Conservation (phyloP, 1,284 basidiomycete species). For the Trametes polyzona region DNA sequence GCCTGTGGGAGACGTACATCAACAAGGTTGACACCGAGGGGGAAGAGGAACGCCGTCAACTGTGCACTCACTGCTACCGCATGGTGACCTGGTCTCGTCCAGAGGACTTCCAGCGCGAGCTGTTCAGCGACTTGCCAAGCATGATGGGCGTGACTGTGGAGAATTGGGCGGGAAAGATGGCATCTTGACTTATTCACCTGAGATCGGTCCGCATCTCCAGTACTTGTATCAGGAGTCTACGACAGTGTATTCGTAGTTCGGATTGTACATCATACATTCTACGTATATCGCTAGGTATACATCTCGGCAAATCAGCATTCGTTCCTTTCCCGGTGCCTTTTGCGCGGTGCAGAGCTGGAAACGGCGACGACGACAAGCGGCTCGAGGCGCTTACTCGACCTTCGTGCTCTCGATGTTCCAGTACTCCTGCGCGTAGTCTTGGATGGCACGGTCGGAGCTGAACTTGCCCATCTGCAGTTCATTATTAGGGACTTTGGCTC, state of each 20-base stretch:
- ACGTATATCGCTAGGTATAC: conserved; percentile 5
- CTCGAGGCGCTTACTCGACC: conserved; percentile 16
- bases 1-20: conserved; percentile 6
- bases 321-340: background rate
- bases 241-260: too few relatives aligned
- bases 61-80: conserved; percentile 9
- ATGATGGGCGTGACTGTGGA: conserved; percentile 14
- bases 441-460: conserved; percentile 89
- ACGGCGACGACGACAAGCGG: background rate
- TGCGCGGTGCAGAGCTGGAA: too few relatives aligned
- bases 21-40: conserved; percentile 2
- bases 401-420: conserved; percentile 40
- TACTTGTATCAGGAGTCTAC: too few relatives aligned
- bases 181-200: too few relatives aligned
- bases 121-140: conserved; percentile 8
- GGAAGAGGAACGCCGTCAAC: background rate
- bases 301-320: background rate
- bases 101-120: conserved; percentile 6
- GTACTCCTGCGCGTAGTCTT: conserved; percentile 79
- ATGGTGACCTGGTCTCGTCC: conserved; percentile 5
- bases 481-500: background rate
- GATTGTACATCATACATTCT: conserved; percentile 2
- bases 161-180: conserved; percentile 2
- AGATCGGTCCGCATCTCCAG: too few relatives aligned
- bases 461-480: conserved; percentile 86